Evolutionary conservation across 2,329 filamentous ascomycete genomes (phyloP).

Genomic region (Epichloe festucae): DNA sequence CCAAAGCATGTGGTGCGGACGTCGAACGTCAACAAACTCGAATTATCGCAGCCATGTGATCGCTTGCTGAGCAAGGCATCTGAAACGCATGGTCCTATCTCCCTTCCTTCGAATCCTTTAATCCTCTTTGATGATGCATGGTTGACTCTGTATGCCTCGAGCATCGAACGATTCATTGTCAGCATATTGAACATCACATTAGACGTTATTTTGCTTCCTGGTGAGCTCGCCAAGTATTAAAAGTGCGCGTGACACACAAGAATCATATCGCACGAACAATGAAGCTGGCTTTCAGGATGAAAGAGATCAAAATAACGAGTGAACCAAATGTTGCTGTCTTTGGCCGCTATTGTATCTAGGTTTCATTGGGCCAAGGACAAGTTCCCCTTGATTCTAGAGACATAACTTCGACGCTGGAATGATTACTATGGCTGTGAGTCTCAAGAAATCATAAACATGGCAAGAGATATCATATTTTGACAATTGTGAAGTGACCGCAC

Average conservation of each 20-base stretch:
- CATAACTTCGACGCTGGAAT: too few species aligned
- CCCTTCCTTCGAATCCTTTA: background rate
- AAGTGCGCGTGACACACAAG: background rate
- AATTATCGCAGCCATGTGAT: background rate
- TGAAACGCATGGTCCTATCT: slow-evolving; percentile 2
- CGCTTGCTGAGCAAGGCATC: slow-evolving; percentile 5
- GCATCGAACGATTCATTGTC: background rate
- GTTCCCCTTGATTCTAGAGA: too few species aligned
- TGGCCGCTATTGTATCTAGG: background rate
- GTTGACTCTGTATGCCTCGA: background rate
- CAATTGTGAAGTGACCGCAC: background rate
- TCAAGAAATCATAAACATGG: too few species aligned
- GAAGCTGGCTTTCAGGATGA: background rate
- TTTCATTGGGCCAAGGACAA: background rate
- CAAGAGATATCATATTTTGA: too few species aligned
- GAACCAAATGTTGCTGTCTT: background rate
- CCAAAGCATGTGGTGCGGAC: slow-evolving; percentile 2
- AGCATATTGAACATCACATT: background rate
- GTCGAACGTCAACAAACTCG: background rate
- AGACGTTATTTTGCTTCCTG: background rate
- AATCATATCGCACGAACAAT: background rate
- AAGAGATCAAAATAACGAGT: background rate
- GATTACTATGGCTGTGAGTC: too few species aligned
- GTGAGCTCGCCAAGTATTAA: background rate
- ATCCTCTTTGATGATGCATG: slow-evolving; percentile 2